These are phyloP conservation scores for Fraxinus angustifolia DNA, from an alignment of 305 asterid genomes.

Conservation along the genomic window DNA sequence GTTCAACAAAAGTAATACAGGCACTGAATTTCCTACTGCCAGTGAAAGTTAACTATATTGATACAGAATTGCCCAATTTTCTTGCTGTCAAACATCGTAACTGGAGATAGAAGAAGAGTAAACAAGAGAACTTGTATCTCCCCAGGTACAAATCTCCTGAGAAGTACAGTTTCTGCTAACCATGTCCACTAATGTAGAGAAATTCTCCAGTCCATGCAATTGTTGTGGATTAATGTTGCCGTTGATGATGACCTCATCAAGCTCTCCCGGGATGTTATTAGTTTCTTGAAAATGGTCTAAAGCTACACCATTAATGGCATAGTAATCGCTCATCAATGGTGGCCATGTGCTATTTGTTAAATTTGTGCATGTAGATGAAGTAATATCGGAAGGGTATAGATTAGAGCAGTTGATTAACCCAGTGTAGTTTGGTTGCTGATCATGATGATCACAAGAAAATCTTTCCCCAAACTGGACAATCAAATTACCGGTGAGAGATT, in stretches of 20 bases:
- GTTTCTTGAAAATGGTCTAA: constrained; percentile 21
- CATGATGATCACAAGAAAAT: neutral
- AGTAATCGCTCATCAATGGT: constrained; percentile 10
- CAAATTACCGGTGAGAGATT: neutral
- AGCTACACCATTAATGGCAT: constrained; percentile 9
- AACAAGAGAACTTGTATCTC: constrained; percentile 30
- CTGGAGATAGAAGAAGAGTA: constrained; percentile 25
- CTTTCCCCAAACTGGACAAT: constrained; percentile 15
- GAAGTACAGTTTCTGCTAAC: constrained; percentile 15
- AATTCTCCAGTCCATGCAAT: constrained; percentile 28
- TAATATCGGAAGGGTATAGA: constrained; percentile 12
- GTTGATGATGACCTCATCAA: neutral
- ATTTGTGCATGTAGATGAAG: constrained; percentile 1
- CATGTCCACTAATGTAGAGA: constrained; percentile 10
- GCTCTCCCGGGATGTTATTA: constrained; percentile 15
- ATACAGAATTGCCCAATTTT: neutral
- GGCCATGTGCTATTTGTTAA: neutral
- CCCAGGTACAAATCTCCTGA: constrained; percentile 35
- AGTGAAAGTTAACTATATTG: constrained; percentile 10
- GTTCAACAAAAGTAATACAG: constrained; percentile 24
- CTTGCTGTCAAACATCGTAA: constrained; percentile 23
- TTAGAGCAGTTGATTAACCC: neutral
- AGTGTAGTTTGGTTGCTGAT: constrained; percentile 3
- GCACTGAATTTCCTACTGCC: constrained; percentile 15
- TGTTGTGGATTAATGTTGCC: constrained; percentile 19